These are phyloP conservation scores for Alternaria panax DNA, from an alignment of 2,329 filamentous ascomycete species.

Conservation along the genomic window DNA sequence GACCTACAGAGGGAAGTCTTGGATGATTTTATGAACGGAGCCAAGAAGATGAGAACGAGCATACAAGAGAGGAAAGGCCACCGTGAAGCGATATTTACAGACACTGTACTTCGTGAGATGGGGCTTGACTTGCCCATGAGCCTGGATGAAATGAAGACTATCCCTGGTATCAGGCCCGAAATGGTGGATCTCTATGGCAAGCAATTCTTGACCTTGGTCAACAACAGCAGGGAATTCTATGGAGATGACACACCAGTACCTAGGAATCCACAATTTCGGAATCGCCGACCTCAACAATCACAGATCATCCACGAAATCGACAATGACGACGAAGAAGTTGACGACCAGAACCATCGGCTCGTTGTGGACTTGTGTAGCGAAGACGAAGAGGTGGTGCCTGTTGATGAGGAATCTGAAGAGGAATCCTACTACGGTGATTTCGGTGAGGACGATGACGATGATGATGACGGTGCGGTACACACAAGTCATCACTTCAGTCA, in stretches of 20 bases:
- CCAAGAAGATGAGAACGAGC: constrained; percentile 66
- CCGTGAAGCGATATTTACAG: constrained; percentile 69
- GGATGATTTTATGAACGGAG: constrained; percentile 69
- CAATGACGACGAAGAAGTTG: constrained; percentile 50
- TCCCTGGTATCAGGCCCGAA: constrained; percentile 68
- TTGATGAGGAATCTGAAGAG: constrained; percentile 24
- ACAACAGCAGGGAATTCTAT: constrained; percentile 38
- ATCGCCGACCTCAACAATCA: constrained; percentile 24
- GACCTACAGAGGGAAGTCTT: constrained; percentile 70
- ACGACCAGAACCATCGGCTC: constrained; percentile 59
- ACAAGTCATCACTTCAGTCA: constrained; percentile 43
- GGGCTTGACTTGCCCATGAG: constrained; percentile 71
- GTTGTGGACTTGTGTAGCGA: constrained; percentile 56
- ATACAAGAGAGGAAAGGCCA: constrained; percentile 67
- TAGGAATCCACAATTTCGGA: constrained; percentile 18
- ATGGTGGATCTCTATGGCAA: constrained; percentile 69
- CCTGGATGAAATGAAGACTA: constrained; percentile 67
- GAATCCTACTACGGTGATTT: constrained; percentile 32
- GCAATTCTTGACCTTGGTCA: constrained; percentile 67
- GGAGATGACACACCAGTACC: constrained; percentile 25
- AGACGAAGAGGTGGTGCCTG: constrained; percentile 34
- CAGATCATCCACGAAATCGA: constrained; percentile 41
- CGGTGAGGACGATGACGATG: constrained; percentile 36
- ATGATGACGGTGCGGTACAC: constrained; percentile 25
- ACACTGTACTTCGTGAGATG: constrained; percentile 75